phyloP scores from a whole-genome alignment of 164 flowering plant species.

The Chimonanthus praecox region DNA sequence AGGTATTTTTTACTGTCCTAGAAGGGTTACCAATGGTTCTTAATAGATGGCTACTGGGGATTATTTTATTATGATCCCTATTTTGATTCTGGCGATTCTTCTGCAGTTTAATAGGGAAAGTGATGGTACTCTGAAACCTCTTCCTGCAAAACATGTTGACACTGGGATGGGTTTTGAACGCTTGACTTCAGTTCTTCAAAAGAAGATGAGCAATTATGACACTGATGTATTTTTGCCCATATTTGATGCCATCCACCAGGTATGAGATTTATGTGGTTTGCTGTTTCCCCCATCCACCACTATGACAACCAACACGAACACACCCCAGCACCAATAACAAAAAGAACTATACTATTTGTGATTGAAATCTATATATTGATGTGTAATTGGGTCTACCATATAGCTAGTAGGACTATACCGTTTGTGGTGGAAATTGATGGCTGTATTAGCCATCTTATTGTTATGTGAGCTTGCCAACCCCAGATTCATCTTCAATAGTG shows the following conservation, averaged over 20 bases:
- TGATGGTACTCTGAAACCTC: slow-evolving; percentile 83
- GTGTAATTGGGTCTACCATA: background rate
- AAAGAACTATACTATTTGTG: background rate
- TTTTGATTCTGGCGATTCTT: slow-evolving; percentile 7
- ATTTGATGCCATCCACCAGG: slow-evolving; percentile 80
- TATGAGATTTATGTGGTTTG: slow-evolving; percentile 13
- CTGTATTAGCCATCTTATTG: too few relatives aligned
- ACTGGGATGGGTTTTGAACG: slow-evolving; percentile 99
- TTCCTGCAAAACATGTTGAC: slow-evolving; percentile 98
- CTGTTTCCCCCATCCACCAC: background rate
- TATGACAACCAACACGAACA: too few relatives aligned
- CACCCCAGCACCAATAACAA: too few relatives aligned
- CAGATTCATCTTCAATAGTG: too few relatives aligned
- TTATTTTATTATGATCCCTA: background rate
- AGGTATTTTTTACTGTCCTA: slow-evolving; percentile 36
- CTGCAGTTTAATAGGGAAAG: slow-evolving; percentile 85
- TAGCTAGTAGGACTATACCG: background rate
- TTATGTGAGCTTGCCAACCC: too few relatives aligned
- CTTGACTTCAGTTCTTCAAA: slow-evolving; percentile 88
- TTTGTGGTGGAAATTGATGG: too few relatives aligned
- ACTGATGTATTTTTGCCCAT: slow-evolving; percentile 95
- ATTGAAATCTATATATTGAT: slow-evolving; percentile 1
- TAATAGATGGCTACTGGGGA: background rate
- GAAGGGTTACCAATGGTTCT: background rate
- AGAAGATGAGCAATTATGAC: slow-evolving; percentile 96